Base-by-base conservation (phyloP, 2,329 filamentous ascomycete genomes). In the Fusarium papillatum region DNA sequence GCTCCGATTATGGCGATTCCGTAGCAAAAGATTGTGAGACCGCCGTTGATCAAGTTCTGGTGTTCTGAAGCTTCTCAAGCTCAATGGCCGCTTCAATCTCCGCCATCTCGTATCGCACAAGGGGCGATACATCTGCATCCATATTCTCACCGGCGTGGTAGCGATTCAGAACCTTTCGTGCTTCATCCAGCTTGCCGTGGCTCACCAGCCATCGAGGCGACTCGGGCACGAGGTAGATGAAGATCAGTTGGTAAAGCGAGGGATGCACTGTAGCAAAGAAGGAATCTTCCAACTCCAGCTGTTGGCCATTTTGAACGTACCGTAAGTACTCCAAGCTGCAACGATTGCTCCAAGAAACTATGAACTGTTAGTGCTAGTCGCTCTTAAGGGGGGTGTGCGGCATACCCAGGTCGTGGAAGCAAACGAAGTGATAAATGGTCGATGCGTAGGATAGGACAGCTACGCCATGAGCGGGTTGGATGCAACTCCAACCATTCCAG, bases 241-340 rank as follows among this genome's bases (percentile, higher is more conserved):
- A 57, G 14, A 43, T 7, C 10, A 39, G 13, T 3, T 68, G 66
- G 22, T 68, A 34, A 6, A 48, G 19, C 14, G 59, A 39, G 62
- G 34, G 6, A 61, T n/a, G n/a, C 36, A 59, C 24, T 71, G 69
- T 0, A 71, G 64, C 1, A 68, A 50, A 7, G 59, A 64, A 2
- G 69, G 69, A 6, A 71, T 59, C 34, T 64, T 38, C 69, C 69
- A 71, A 9, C 57, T 53, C 64, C 64, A 71, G 31, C 48, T 71
- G 48, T 34, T 59, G 22, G 34, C 26, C 38, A 71, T 57, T 10
- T 63, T 62, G 3, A 62, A 63, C 2, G 64, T 68, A 19, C 64
- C 69, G 8, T 68, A 71, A 9, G 59, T 68, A 2, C 38, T 38
- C 46, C 46, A 59, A 1, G 69, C 69, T n/a, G 69, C 65, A 13